A percentile compares a stretch with the other conserved stretches of the same genome.
phyloP scores from a whole-genome alignment of 2,329 filamentous ascomycete species.

The Pleoardoris graminearum region DNA sequence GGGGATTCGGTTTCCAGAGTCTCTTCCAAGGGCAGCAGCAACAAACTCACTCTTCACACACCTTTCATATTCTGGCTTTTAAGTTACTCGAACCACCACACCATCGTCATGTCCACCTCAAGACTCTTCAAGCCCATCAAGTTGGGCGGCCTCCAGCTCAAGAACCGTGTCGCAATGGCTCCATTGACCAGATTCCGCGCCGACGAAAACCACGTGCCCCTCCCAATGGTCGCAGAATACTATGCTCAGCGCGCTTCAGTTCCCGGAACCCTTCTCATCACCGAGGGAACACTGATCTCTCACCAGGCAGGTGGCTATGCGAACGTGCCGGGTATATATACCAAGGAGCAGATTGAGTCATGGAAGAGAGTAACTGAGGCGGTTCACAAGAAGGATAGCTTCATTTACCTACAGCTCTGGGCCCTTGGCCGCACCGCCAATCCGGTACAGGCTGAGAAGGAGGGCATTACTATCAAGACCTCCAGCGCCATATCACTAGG shows the following conservation, averaged over 20 bases:
- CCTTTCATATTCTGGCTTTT: too few relatives aligned
- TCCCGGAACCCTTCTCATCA: slow-evolving; percentile 61
- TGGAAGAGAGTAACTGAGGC: slow-evolving; percentile 65
- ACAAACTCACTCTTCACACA: too few relatives aligned
- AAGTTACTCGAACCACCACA: too few relatives aligned
- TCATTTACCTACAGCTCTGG: slow-evolving; percentile 67
- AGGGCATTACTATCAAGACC: slow-evolving; percentile 40
- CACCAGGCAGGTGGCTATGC: slow-evolving; percentile 52
- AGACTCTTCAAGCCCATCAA: slow-evolving; percentile 43
- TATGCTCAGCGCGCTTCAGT: slow-evolving; percentile 58
- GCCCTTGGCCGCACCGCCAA: slow-evolving; percentile 61
- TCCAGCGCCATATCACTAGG: slow-evolving; percentile 35
- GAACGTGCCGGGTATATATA: slow-evolving; percentile 63
- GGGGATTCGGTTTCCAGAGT: too few relatives aligned
- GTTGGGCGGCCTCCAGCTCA: slow-evolving; percentile 38
- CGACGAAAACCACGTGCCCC: slow-evolving; percentile 53
- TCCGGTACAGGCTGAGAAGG: slow-evolving; percentile 39
- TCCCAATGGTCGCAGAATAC: slow-evolving; percentile 52
- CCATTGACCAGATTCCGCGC: slow-evolving; percentile 48
- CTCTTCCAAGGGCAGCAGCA: too few relatives aligned
- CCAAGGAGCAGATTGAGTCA: slow-evolving; percentile 50
- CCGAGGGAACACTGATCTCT: slow-evolving; percentile 60
- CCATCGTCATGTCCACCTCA: slow-evolving; percentile 33
- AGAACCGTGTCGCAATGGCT: slow-evolving; percentile 43
- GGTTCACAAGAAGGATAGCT: slow-evolving; percentile 65